Evolutionary conservation across 805 yeast genomes (phyloP).

Genomic region (Candida patagonica): DNA sequence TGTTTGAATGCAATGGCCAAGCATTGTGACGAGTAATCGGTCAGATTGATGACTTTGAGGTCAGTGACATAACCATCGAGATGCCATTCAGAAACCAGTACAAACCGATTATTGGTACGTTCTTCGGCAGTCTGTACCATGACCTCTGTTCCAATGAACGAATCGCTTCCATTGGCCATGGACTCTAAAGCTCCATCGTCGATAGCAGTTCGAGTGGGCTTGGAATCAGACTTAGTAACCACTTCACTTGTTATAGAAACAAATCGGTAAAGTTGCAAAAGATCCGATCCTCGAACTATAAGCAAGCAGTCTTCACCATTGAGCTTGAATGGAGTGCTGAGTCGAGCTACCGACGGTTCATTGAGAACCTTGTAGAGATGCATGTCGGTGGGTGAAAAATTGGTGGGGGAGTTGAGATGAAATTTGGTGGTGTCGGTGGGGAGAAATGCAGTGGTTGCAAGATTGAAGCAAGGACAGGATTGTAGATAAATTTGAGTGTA

Average conservation of each 20-base stretch:
- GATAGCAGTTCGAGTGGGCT: constrained; percentile 14
- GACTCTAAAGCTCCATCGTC: constrained; percentile 18
- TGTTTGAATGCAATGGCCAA: constrained; percentile 55
- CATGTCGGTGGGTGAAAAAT: constrained; percentile 35
- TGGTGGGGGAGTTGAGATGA: neutral
- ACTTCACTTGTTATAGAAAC: constrained; percentile 7
- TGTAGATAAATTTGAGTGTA: too few relatives aligned
- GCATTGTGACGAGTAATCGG: constrained; percentile 43
- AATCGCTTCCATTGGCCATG: constrained; percentile 9
- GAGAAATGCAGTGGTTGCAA: neutral
- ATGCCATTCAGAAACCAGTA: constrained; percentile 52
- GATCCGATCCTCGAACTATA: constrained; percentile 54
- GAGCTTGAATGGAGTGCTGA: constrained; percentile 38
- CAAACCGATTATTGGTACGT: constrained; percentile 24
- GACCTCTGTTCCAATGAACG: constrained; percentile 19
- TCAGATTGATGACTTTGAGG: constrained; percentile 40
- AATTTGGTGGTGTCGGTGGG: neutral
- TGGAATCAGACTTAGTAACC: constrained; percentile 11
- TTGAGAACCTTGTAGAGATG: constrained; percentile 71
- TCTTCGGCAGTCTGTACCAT: constrained; percentile 19
- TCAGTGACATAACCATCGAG: constrained; percentile 63
- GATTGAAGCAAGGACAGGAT: neutral
- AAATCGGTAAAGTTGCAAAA: constrained; percentile 51
- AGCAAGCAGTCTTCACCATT: constrained; percentile 44
- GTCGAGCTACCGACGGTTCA: constrained; percentile 66